These are phyloP conservation scores for Diaporthe ilicicola DNA, from an alignment of 2,329 filamentous ascomycete genomes.

Conservation along the genomic window DNA sequence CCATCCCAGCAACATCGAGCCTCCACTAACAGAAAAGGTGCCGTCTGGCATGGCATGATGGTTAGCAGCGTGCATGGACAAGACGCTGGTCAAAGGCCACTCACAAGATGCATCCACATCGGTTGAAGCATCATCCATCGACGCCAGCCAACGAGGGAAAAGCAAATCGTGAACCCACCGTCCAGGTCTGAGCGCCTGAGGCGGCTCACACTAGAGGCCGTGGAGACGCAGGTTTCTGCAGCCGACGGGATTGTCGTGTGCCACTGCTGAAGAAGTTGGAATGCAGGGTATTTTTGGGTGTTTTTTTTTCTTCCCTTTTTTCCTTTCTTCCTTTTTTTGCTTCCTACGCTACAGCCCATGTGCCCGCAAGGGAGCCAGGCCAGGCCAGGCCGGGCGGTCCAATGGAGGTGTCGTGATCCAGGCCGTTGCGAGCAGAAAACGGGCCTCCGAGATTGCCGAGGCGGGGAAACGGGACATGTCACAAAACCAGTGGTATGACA, in stretches of 20 bases:
- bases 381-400: not conserved
- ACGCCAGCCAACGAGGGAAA: not conserved
- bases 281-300: not conserved
- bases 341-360: not conserved
- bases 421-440: constrained; percentile 11
- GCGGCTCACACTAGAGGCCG: too few species aligned
- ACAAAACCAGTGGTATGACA: not conserved
- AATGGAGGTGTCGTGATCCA: not conserved
- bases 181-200: constrained; percentile 8
- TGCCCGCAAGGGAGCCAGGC: not conserved
- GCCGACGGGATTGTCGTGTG: not conserved
- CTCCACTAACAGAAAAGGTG: not conserved
- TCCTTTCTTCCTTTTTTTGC: too few species aligned
- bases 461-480: constrained; percentile 6
- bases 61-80: not conserved
- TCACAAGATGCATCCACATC: not conserved
- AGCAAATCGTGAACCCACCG: constrained; percentile 4
- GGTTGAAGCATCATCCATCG: not conserved
- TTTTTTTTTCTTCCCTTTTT: too few species aligned
- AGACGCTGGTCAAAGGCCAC: not conserved
- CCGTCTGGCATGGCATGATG: not conserved
- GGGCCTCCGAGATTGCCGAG: constrained; percentile 11
- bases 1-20: not conserved
- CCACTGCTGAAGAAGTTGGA: constrained; percentile 3
- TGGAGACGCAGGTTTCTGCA: not conserved